Base-by-base conservation (phyloP, 345 rosid genomes). In the Fremontodendron californicum region DNA sequence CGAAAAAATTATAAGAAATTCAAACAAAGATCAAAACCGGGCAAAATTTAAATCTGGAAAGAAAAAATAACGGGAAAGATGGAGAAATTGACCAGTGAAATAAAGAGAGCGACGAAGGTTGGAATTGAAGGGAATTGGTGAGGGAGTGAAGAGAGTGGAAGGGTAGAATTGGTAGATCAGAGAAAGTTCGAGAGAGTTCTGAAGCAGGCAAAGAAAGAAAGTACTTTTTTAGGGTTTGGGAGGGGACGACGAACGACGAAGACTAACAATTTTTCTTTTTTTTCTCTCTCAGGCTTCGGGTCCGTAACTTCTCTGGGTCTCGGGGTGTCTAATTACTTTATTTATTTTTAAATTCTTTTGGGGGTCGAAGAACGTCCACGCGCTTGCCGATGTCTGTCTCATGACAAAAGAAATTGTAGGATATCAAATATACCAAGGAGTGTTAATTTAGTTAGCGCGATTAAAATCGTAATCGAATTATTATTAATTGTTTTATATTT, bases 111-210 rank as follows among this genome's bases (percentile, higher is more conserved):
- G 67, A 64, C 35, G 19, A 33, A 13, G 43, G 43, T 35, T 63
- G 69, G 39, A 37, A 64, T 31, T 16, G 25, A 19, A 64, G 69
- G 6, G 13, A 31, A 62, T 11, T 33, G n/a, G n/a, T n/a, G n/a
- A n/a, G n/a, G 39, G 15, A 39, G 39, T 27, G 5, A 39, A 27
- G 73, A 21, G 39, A 4, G 66, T 12, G n/a, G n/a, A 16, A 4
- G 23, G 33, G 55, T 25, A 69, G 55, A 69, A 7, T 15, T 21
- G 21, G 55, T 46, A 69, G 51, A 69, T 46, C 55, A 25, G 9
- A 69, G 49, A 27, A 69, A 46, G 73, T 69, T 69, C 54, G 39
- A 69, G 55, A 69, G 73, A 25, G 65, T 60, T 60, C 65, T 1
- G 65, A 3, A 60, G 65, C 65, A 10, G 8, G 37, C 65, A 10